Evolutionary conservation across 176 grass and related monocot genomes (phyloP).

Genomic region (Canna indica): DNA sequence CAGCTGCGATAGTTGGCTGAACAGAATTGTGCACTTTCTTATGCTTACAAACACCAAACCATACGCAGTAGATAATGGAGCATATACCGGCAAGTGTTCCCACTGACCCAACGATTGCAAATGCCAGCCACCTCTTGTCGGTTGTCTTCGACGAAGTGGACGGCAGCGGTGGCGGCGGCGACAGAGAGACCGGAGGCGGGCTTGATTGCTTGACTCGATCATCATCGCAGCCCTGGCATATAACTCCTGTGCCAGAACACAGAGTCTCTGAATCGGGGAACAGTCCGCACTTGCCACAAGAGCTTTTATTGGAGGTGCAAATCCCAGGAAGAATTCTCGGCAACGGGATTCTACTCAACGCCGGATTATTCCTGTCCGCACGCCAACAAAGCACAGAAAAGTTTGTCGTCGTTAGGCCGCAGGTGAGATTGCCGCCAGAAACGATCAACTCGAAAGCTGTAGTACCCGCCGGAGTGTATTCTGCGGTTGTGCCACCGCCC

Average conservation of each 20-base stretch:
- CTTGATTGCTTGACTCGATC: not conserved
- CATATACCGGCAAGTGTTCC: slow-evolving; percentile 48
- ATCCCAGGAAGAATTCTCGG: slow-evolving; percentile 42
- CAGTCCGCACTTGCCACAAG: slow-evolving; percentile 33
- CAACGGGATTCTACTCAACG: slow-evolving; percentile 16
- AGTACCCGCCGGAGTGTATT: slow-evolving; percentile 14
- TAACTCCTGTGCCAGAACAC: slow-evolving; percentile 29
- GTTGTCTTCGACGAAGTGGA: not conserved
- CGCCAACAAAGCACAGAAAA: slow-evolving; percentile 49
- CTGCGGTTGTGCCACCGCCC: slow-evolving; percentile 21
- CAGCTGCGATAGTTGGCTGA: slow-evolving; percentile 31
- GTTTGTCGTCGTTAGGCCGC: slow-evolving; percentile 43
- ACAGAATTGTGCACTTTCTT: slow-evolving; percentile 92
- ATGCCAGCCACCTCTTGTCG: slow-evolving; percentile 40
- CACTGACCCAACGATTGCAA: slow-evolving; percentile 51
- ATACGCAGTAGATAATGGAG: slow-evolving; percentile 48
- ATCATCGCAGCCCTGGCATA: slow-evolving; percentile 27
- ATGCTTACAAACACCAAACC: slow-evolving; percentile 49
- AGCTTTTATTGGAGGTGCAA: slow-evolving; percentile 23
- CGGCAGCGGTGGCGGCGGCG: not conserved
- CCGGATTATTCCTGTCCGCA: not conserved
- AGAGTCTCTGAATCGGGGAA: slow-evolving; percentile 23
- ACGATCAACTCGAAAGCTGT: slow-evolving; percentile 51
- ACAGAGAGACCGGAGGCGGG: not conserved
- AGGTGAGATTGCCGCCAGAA: slow-evolving; percentile 56